Base-by-base conservation (phyloP, 2,329 filamentous ascomycete species). In the Sporothrix brasiliensis region DNA sequence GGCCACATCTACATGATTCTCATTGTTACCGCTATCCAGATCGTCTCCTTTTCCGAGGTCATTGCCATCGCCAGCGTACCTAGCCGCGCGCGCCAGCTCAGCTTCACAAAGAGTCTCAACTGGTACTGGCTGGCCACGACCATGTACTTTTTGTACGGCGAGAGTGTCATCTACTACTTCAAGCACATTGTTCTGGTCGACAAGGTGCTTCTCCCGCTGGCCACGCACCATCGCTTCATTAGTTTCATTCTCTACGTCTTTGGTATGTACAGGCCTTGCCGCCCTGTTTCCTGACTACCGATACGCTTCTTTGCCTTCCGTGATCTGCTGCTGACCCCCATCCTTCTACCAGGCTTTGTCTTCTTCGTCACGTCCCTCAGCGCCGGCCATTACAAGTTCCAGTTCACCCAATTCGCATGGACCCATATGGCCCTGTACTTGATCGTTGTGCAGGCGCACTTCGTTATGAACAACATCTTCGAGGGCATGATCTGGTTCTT, bases 401-500 rank as follows among this genome's bases (percentile, higher is more conserved):
- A 99, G 81, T 99, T 99, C 82, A 97, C 94, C 73, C 95, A 99
- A 81, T 99, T 98, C 77, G 95, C 94, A 69, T 99, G 95, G 95
- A 98, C 95, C 16, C 95, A 99, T 80, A 98, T 99, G 94, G 95
- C 96, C 5, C 88, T 99, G 24, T 98, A 97, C 84, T 86, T 99
- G 77, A 97, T 99, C 77, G 94, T 98, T 52, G 94, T 97, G 6
- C 94, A 99, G 81, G 94, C 95, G 16, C 95, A 99, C 80, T 99
- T 99, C 80, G 93, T 98, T 83, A 98, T 99, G 92, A 99, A 99
- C 86, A 99, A 99, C 81, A 91, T 99, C 74, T 96, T 99, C 76
- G 95, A 99, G 83, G 95, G 95, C 83, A 93, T 99, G 92, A 97
- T 99, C 79, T 99, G 95, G 95, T 98, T 99, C 85, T 97, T 98